Base-by-base conservation (phyloP, 2,329 filamentous ascomycete species). In the Metarhizium anisopliae region DNA sequence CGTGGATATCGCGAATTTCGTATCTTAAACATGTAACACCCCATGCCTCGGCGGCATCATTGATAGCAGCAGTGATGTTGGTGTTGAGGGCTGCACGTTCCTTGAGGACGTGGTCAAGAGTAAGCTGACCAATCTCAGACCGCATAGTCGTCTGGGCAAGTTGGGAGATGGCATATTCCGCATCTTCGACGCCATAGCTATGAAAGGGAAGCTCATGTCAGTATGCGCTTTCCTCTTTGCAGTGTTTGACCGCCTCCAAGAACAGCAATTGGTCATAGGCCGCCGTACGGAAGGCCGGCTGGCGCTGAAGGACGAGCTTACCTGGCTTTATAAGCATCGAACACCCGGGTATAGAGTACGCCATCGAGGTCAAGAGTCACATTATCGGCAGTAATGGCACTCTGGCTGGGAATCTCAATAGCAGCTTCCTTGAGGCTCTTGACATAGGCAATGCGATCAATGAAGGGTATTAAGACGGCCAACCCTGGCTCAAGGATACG, bases 91-190 rank as follows among this genome's bases (percentile, higher is more conserved):
- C 90, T 3, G 92, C 90, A 61, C 94, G 90, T 79, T 99, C 94
- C 72, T 97, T 97, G 57, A 99, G 82, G 49, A 99, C 94, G 74
- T 99, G 93, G 73, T 99, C 94, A 64, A 99, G 87, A 1, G 90
- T 89, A 58, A 99, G 81, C 72, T 97, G 94, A 61, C 94, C 94
- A 66, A 99, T 99, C 73, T 99, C 94, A 67, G 89, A 95, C 66
- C 94, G 90, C 94, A 99, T 99, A 0, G 94, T 97, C 11, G 94
- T 99, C 75, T 99, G 94, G 16, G 94, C 94, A 50, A 99, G 86
- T 70, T 99, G 94, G 8, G 90, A 94, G 70, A 99, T 97, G 72
- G 94, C 94, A 72, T 99, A 99, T 71, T 99, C 94, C 59, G 94
- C 93, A 69, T 99, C 94, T 74, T 99, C 94, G 36, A 99, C 94